Conservation (phyloP, 1,284 basidiomycete species). For the Neolentinus lepideus region DNA sequence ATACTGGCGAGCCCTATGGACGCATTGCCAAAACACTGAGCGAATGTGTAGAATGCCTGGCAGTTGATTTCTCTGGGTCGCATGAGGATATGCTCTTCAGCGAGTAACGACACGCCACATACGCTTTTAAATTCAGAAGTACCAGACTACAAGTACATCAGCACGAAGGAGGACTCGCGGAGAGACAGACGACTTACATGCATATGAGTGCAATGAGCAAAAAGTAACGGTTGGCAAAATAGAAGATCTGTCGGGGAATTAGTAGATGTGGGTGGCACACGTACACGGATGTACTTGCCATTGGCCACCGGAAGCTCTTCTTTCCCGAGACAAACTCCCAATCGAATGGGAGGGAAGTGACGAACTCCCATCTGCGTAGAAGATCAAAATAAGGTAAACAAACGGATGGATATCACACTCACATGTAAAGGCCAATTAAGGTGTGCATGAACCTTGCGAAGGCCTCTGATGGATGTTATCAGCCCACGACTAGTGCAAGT, state of each 20-base stretch:
- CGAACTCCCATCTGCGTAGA: conserved; percentile 29
- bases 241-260: conserved; percentile 45
- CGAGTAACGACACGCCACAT: conserved; percentile 13
- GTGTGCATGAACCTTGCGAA: conserved; percentile 63
- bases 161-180: neutral
- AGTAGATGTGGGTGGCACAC: neutral
- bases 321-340: conserved; percentile 56
- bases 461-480: conserved; percentile 28
- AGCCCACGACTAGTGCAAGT: conserved; percentile 8
- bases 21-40: conserved; percentile 63
- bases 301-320: conserved; percentile 43
- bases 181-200: conserved; percentile 39
- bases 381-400: neutral
- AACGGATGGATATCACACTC: conserved; percentile 14
- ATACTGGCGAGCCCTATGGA: conserved; percentile 71
- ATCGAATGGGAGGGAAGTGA: conserved; percentile 60
- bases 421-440: conserved; percentile 65
- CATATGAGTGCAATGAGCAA: conserved; percentile 63
- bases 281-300: conserved; percentile 16
- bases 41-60: conserved; percentile 68
- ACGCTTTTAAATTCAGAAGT: conserved; percentile 41
- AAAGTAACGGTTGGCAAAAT: conserved; percentile 56
- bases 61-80: conserved; percentile 48
- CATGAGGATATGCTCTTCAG: conserved; percentile 4
- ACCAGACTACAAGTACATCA: neutral